Evolutionary conservation across 352 stramenopile genomes (phyloP), one percentile per base, ranked within the genome.

Genomic region (Phytopythium boreale): DNA sequence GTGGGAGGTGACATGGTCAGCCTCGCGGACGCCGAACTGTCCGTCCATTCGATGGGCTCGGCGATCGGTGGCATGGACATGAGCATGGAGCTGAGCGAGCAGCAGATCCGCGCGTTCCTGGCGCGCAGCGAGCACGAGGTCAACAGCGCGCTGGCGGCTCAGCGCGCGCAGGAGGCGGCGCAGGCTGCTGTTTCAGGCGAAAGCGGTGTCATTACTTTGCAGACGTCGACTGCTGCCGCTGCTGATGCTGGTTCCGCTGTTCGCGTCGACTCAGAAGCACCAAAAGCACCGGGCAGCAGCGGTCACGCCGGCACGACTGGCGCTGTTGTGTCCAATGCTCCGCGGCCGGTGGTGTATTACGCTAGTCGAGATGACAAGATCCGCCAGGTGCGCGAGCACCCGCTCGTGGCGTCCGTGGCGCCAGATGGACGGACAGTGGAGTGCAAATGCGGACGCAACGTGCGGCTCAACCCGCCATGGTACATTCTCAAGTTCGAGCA

Each of bases 401-500:
- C 86, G 11, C 71, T 86, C 19, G 83, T 90, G 20, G 56, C 56
- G 6, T 77, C 70, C 0, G 72, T 89, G 2, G 66, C 77, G 0
- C 9, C 61, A 0, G 83, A 94, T 59, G 86, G 86, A 4, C 77
- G 83, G 9, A 70, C 70, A 11, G 74, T 94, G 2, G 47, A 66
- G 36, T 94, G 86, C 63, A 90, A 87, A 34, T 94, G 86, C 64
- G 83, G 86, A 4, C 81, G 83, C 46, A 75, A 62, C 47, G 86
- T 94, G 55, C 75, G 82, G 0, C 63, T 94, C 19, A 94, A 94
- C 27, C 86, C 86, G 37, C 79, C 86, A 34, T 94, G 86, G 86
- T 94, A 94, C 61, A 90, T 94, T 56, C 70, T 90, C 51, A 94
- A 94, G 67, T 94, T 86, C 41, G 86, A 94, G 68, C 86, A 94